phyloP scores from a whole-genome alignment of 345 rosid species.

The Hibiscus syriacus region DNA sequence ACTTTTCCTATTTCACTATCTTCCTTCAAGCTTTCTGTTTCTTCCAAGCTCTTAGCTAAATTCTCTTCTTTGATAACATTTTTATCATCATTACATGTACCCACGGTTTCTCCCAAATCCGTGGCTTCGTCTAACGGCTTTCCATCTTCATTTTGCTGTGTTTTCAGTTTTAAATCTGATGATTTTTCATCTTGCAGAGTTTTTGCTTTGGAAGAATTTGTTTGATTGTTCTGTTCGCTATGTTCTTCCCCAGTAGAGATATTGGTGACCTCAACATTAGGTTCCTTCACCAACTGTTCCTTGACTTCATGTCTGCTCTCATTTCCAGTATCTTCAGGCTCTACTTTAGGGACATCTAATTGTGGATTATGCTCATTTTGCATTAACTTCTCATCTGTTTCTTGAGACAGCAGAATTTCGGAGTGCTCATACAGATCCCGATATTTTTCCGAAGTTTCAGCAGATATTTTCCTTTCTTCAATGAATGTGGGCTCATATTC shows the following conservation, averaged over 20 bases:
- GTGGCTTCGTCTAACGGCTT: constrained; percentile 12
- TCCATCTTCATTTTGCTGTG: constrained; percentile 6
- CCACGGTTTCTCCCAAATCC: neutral
- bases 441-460: constrained; percentile 1
- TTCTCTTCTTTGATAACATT: constrained; percentile 13
- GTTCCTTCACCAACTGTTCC: constrained; percentile 9
- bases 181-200: neutral
- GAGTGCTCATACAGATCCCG: constrained; percentile 2
- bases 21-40: constrained; percentile 16
- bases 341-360: constrained; percentile 13
- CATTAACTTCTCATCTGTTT: neutral
- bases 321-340: constrained; percentile 2
- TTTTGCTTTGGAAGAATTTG: neutral
- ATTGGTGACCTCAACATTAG: constrained; percentile 5
- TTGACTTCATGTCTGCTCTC: neutral
- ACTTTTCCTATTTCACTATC: constrained; percentile 7
- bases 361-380: constrained; percentile 5
- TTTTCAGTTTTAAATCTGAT: neutral
- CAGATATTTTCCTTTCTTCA: constrained; percentile 15
- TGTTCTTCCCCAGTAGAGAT: constrained; percentile 10
- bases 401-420: constrained; percentile 8
- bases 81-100: neutral
- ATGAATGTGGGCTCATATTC: constrained; percentile 4
- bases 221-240: neutral
- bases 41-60: constrained; percentile 1